These are phyloP conservation scores for Nothomitra cinnamomea DNA, from an alignment of 2,329 filamentous ascomycete genomes.

Conservation along the genomic window DNA sequence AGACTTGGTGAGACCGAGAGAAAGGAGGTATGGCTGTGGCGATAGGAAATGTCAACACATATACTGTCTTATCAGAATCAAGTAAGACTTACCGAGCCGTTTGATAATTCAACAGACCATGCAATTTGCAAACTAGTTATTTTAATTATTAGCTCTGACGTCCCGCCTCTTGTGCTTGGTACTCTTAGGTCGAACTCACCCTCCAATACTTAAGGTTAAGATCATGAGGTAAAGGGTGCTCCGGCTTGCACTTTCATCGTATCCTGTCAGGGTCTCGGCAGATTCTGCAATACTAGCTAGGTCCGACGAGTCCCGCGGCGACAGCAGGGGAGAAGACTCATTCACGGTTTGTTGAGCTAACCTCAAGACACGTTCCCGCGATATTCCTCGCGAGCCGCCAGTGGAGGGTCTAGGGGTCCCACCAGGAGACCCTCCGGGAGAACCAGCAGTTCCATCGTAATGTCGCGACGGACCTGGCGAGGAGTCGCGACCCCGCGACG, in stretches of 20 bases:
- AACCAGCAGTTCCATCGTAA: not conserved
- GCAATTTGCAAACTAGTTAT: conserved; percentile 62
- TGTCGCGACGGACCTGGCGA: not conserved
- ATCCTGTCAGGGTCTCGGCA: conserved; percentile 10
- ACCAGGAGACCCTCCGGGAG: not conserved
- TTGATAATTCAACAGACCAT: conserved; percentile 89
- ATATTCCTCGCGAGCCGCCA: not conserved
- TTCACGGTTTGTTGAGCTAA: conserved; percentile 15
- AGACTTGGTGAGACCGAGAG: conserved; percentile 67
- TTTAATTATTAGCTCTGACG: conserved; percentile 5
- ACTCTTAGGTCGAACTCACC: conserved; percentile 22
- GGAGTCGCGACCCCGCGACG: not conserved
- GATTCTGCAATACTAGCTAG: conserved; percentile 9
- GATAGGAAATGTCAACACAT: not conserved
- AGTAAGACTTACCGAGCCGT: conserved; percentile 46
- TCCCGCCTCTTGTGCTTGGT: conserved; percentile 5
- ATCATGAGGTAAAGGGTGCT: conserved; percentile 73
- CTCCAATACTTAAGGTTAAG: conserved; percentile 72
- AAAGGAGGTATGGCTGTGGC: conserved; percentile 48
- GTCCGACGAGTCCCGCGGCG: conserved; percentile 18
- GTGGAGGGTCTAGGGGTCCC: not conserved
- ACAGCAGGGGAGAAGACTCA: conserved; percentile 34
- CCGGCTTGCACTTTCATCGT: conserved; percentile 29
- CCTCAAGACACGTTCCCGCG: not conserved
- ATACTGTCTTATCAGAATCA: not conserved